A percentile compares a stretch with the other conserved stretches of the same genome.
phyloP scores from a whole-genome alignment of 805 yeast genomes.

The Wickerhamomyces queroliae region DNA sequence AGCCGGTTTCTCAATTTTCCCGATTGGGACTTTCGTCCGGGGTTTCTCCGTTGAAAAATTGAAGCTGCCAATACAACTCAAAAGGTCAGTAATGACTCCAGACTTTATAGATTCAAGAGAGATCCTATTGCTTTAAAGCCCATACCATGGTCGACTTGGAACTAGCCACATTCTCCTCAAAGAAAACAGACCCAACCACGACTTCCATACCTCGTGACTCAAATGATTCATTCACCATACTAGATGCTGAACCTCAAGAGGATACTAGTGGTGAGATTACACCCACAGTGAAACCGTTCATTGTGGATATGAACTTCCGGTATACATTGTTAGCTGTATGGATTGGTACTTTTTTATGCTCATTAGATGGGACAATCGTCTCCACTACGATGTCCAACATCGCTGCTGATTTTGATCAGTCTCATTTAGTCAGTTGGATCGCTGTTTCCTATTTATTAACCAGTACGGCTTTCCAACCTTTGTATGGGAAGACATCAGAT shows the following conservation, averaged over 20 bases:
- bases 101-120: too few relatives aligned
- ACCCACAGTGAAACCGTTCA: background rate
- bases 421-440: constrained; percentile 56
- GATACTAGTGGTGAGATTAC: background rate
- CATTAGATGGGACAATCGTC: constrained; percentile 55
- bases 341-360: constrained; percentile 44
- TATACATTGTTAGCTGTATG: constrained; percentile 28
- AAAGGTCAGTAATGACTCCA: too few relatives aligned
- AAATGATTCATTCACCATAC: too few relatives aligned
- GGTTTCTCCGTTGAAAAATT: too few relatives aligned
- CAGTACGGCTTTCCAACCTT: constrained; percentile 67
- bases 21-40: too few relatives aligned
- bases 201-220: too few relatives aligned
- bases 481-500: constrained; percentile 67
- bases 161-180: too few relatives aligned
- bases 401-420: constrained; percentile 51
- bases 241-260: background rate
- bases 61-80: too few relatives aligned
- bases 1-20: too few relatives aligned
- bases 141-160: too few relatives aligned
- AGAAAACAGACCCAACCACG: too few relatives aligned
- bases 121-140: too few relatives aligned
- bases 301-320: constrained; percentile 6
- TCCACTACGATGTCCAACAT: constrained; percentile 53
- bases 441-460: constrained; percentile 68